Evolutionary conservation across 495 filamentous ascomycete genomes (phyloP), one percentile per base, ranked within the genome.

Genomic region (Aspergillus steynii): DNA sequence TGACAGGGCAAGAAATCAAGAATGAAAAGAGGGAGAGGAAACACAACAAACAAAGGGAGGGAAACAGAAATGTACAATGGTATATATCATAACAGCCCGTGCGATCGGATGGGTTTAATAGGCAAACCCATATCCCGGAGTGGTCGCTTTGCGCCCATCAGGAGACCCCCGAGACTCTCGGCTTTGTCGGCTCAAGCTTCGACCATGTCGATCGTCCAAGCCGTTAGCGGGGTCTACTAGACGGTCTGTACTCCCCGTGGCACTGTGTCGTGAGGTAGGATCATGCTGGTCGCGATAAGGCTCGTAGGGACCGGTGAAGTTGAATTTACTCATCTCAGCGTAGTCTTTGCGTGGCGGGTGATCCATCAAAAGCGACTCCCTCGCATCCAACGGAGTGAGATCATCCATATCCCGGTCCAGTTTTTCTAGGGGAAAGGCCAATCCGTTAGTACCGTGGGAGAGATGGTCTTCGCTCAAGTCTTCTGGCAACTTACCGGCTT

Each of bases 341-440:
- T 70, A 72, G 20, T 82, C 75, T 46, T 70, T 75, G 60, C 68
- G 70, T 53, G 65, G 69, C 45, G 64, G 77, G 50, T 77, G 71
- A 10, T 83, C 78, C 66, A 93, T 88, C 48, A 99, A 86, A 7
- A 99, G 85, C 12, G 92, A 95, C 72, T 96, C 96, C 61, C 92
- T 90, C 0, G 94, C 88, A 66, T 94, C 92, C 31, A 99, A 80
- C 10, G 95, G 89, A 4, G 95, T 98, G 45, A 98, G 85, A 60
- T 88, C 87, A 73, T 96, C 93, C 45, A 92, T 80, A 66, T 95
- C 91, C 58, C 88, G 88, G 62, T 89, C 87, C 45, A 86, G 69
- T 82, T 96, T 95, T 75, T 97, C 93, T 89, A 48, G 15, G 26
- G 14, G 10, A 45, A 31, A 34, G 29, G 28, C 5, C 20, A 20